Base-by-base conservation (phyloP, 805 yeast genomes). In the Scheffersomyces lignosus region DNA sequence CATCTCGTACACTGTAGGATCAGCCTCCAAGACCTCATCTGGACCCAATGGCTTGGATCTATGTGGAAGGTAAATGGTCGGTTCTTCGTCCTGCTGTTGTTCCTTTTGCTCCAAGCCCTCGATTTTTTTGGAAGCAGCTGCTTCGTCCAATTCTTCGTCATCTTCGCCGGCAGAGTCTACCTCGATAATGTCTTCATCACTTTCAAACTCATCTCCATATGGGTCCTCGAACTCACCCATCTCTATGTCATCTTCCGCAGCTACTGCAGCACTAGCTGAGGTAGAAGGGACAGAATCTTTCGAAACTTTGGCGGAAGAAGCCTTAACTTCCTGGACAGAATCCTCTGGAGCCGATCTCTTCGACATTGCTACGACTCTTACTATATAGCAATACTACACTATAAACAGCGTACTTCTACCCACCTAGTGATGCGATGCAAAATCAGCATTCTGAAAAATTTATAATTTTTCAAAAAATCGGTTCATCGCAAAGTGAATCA, bases 1-100 rank as follows among this genome's bases (percentile, higher is more conserved):
- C 98, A 93, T 93, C 54, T 91, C 96, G 60, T 93, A 93, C 3
- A 91, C 96, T 5, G 89, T 71, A 30, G 96, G 96, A 65, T 93
- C 99, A 1, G 98, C 96, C 66, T 91, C 97, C 56, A 93, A 73
- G 9, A 85, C 95, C 68, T 93, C 98, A 66, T 88, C 96, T 2
- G 96, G 95, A 1, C 96, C 97, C 48, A 93, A 73, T 4, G 96
- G 96, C 52, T 78, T 81, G 18, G 93, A 83, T 64, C 81, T 76
- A 58, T 89, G 95, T 15, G 99, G 98, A 47, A 93, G 71, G 64
- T 87, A 93, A 29, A 91, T 66, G 32, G 79, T 65, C 14, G 71
- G 65, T 38, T 64, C 66, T 10, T 60, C 52, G 18, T 55, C 54
- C 13, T 51, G 45, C 22, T 55, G 58, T 25, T 62, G 67, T 34